Conservation (phyloP, 2,329 filamentous ascomycete genomes). For the Chaetoscypha palmicola region DNA sequence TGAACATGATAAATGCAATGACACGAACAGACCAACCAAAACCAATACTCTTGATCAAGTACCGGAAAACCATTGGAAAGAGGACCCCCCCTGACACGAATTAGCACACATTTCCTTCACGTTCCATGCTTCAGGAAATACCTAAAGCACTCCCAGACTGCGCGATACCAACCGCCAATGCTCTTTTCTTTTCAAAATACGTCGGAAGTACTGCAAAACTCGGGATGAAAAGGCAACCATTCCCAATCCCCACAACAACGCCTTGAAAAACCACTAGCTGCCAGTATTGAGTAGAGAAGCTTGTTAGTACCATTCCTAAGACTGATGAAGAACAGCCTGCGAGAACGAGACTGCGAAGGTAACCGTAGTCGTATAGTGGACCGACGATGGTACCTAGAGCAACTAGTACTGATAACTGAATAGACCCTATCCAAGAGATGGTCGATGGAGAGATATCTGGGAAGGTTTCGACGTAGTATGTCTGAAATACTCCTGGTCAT, state of each 20-base stretch:
- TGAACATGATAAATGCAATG: background rate
- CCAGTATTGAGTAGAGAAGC: slow-evolving; percentile 33
- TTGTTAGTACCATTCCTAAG: slow-evolving; percentile 33
- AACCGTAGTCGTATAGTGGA: slow-evolving; percentile 3
- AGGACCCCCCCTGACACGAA: background rate
- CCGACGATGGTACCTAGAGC: no score
- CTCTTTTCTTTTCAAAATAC: slow-evolving; percentile 33
- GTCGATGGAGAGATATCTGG: no score
- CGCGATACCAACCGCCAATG: slow-evolving; percentile 31
- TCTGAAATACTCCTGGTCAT: no score
- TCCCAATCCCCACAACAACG: slow-evolving; percentile 33
- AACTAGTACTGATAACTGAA: no score
- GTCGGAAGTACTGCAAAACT: slow-evolving; percentile 32
- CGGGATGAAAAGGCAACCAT: slow-evolving; percentile 34
- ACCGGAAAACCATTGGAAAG: slow-evolving; percentile 1
- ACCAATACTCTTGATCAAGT: background rate
- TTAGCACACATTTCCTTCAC: no score
- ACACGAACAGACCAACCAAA: background rate
- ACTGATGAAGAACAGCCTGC: slow-evolving; percentile 11
- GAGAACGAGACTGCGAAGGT: slow-evolving; percentile 9
- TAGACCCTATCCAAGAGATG: no score
- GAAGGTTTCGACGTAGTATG: no score
- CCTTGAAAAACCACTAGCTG: slow-evolving; percentile 37
- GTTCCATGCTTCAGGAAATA: no score
- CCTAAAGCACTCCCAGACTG: slow-evolving; percentile 32